Base-by-base conservation (phyloP, 208 protist species). In the Trypanosoma cruzi region DNA sequence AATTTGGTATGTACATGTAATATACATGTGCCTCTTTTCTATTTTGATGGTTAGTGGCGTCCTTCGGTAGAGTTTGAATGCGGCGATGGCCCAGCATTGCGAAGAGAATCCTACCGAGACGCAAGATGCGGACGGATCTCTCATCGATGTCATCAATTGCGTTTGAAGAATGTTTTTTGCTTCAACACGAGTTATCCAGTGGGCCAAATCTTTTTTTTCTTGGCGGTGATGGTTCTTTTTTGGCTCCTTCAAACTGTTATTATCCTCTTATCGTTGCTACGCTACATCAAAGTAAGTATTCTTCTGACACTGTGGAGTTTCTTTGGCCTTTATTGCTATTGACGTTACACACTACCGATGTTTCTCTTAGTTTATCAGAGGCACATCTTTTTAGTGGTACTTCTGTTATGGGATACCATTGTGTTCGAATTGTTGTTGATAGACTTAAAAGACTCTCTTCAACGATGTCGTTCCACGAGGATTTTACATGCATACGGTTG, bases 331-430 rank as follows among this genome's bases (percentile, higher is more conserved):
- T 64, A 28, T 40, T 75, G 18, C 20, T 75, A 2, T 32, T 68
- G 56, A 52, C 63, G 1, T 13, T 75, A 31, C 5, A 64, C 32
- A 68, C 34, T 10, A 66, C 42, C 24, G 81, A 85, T 67, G 31
- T 74, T 46, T 71, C 56, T 36, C 69, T 79, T 40, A 61, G 40
- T 42, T 22, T 55, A 31, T 14, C 31, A 32, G 56, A 78, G 42
- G 69, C 73, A 26, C 28, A 64, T 65, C 53, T 84, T 49, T 62
- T 86, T 31, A 67, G 80, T n/a, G 44, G 64, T 24, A 71, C 78
- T 7, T 64, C 68, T 20, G 73, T 71, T 32, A 40, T 60, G 1
- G 68, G 69, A 3, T 55, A 53, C 31, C 54, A 63, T 18, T 84
- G 77, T 80, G 31, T 81, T 4, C n/a, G 63, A 28, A 46, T 54